A percentile compares a stretch with the other conserved stretches of the same genome.
Conservation (phyloP, 2,329 filamentous ascomycete species). For the Aspergillus novoparasiticus region DNA sequence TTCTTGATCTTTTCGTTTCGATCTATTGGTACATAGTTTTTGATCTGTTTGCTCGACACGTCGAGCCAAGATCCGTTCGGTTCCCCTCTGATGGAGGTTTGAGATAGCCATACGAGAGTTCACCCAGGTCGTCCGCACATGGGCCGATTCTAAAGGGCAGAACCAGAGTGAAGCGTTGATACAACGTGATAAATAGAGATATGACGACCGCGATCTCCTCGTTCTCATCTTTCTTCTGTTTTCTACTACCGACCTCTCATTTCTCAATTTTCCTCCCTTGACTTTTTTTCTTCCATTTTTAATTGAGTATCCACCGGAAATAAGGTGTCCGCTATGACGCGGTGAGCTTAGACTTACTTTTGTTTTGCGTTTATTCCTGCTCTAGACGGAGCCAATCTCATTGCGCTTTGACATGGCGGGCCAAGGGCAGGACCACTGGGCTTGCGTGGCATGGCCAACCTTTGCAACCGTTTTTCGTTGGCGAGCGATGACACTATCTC, state of each 20-base stretch:
- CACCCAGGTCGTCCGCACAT: not conserved
- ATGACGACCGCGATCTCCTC: not conserved
- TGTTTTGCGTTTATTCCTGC: not conserved
- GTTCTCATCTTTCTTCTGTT: too few species aligned
- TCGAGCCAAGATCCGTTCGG: not conserved
- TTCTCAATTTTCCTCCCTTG: not conserved
- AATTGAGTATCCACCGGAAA: not conserved
- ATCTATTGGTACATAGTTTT: conserved; percentile 2
- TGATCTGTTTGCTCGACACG: not conserved
- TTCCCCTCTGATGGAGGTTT: not conserved
- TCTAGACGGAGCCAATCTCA: not conserved
- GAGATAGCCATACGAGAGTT: conserved; percentile 3
- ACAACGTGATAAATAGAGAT: conserved; percentile 2
- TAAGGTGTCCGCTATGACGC: not conserved
- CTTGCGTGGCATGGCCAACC: not conserved
- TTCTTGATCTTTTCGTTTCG: not conserved
- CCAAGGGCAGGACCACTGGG: not conserved
- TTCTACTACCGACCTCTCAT: not conserved
- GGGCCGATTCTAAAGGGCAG: not conserved
- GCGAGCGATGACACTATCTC: not conserved
- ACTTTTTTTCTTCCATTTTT: not conserved
- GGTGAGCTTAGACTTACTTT: not conserved
- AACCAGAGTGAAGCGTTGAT: conserved; percentile 1
- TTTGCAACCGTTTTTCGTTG: not conserved
- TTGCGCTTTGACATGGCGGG: not conserved